A percentile compares a stretch with the other conserved stretches of the same genome.
Evolutionary conservation across 192 early-diverging fungal species (phyloP).

Genomic region (Coemansia sp.): DNA sequence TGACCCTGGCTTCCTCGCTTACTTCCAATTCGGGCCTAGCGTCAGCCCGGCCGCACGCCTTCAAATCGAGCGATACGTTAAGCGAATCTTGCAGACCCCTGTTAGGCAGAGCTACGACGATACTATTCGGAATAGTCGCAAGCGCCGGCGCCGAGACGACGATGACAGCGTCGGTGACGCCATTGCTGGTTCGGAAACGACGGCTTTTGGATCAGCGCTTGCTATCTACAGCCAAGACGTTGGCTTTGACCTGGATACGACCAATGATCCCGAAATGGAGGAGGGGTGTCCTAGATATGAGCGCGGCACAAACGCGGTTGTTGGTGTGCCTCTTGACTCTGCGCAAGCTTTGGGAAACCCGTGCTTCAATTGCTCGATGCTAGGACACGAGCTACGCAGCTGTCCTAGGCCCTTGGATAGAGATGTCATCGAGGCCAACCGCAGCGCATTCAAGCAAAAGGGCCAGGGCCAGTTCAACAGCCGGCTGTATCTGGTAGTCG

Average conservation of each 20-base stretch:
- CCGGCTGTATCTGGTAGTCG: conserved; percentile 33
- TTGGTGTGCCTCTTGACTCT: conserved; percentile 24
- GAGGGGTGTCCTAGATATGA: conserved; percentile 14
- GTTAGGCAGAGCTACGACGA: neutral
- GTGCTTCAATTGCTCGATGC: conserved; percentile 53
- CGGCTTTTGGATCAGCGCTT: neutral
- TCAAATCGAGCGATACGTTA: conserved; percentile 32
- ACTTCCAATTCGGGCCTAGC: conserved; percentile 29
- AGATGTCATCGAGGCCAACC: conserved; percentile 31
- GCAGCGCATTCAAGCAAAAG: conserved; percentile 27
- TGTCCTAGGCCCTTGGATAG: conserved; percentile 40
- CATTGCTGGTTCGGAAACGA: neutral
- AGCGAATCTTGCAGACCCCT: conserved; percentile 8
- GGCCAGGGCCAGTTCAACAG: conserved; percentile 23
- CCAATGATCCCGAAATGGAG: conserved; percentile 10
- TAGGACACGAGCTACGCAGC: conserved; percentile 38
- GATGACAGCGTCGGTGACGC: neutral
- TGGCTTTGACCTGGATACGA: conserved; percentile 40
- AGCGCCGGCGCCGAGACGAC: conserved; percentile 36
- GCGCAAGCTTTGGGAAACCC: conserved; percentile 33
- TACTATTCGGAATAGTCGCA: conserved; percentile 9
- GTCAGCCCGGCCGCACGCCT: conserved; percentile 8
- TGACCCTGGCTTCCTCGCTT: conserved; percentile 27
- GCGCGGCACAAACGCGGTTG: conserved; percentile 22
- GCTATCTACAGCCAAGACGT: conserved; percentile 24